phyloP scores from a whole-genome alignment of 495 filamentous ascomycete genomes.

The Penicillium pancosmium region DNA sequence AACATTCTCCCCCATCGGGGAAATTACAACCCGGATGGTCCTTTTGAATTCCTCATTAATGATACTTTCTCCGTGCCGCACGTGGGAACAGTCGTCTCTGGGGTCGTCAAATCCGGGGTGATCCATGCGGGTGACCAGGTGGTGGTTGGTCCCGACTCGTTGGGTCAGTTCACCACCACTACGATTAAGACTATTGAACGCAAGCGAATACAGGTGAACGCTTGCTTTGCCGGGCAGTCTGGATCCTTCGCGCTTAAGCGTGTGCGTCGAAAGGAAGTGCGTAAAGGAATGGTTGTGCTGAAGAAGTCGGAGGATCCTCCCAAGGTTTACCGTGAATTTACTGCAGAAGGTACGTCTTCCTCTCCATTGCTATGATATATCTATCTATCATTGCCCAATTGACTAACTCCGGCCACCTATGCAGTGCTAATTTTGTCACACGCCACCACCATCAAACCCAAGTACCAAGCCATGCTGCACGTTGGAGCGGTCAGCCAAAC shows the following conservation, averaged over 20 bases:
- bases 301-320: slow-evolving; percentile 73
- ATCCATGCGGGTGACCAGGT: slow-evolving; percentile 91
- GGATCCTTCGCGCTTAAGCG: slow-evolving; percentile 89
- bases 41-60: slow-evolving; percentile 96
- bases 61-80: slow-evolving; percentile 99
- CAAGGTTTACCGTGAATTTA: slow-evolving; percentile 89
- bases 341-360: slow-evolving; percentile 73
- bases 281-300: slow-evolving; percentile 98
- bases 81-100: slow-evolving; percentile 93
- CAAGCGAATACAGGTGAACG: slow-evolving; percentile 89
- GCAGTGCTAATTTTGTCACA: slow-evolving; percentile 91
- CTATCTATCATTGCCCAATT: too few species aligned
- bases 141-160: slow-evolving; percentile 85
- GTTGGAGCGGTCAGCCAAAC: slow-evolving; percentile 95
- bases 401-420: not conserved
- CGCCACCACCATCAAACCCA: slow-evolving; percentile 97
- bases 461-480: slow-evolving; percentile 98
- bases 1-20: slow-evolving; percentile 98
- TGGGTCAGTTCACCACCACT: slow-evolving; percentile 90
- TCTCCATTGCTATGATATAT: not conserved
- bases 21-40: slow-evolving; percentile 82
- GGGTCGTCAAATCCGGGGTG: slow-evolving; percentile 82
- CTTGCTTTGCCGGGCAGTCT: slow-evolving; percentile 87
- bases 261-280: slow-evolving; percentile 86
- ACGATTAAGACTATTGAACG: slow-evolving; percentile 91